Percentiles rank a stretch among this genome's conserved stretches.
phyloP scores from a whole-genome alignment of 2,329 filamentous ascomycete species.

The Monosporascus sp. region DNA sequence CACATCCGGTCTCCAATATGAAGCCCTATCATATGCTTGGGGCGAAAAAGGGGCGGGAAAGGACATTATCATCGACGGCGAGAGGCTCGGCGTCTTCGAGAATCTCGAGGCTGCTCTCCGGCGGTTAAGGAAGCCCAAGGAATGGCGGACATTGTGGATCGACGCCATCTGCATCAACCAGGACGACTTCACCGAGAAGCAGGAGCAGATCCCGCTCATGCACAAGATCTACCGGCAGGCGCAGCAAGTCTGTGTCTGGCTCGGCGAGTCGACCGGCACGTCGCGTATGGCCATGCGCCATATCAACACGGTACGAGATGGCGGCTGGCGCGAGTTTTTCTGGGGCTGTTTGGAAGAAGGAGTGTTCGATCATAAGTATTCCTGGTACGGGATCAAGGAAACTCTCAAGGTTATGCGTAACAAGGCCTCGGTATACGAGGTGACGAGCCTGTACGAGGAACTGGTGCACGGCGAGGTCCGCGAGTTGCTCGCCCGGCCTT shows the following conservation, averaged over 20 bases:
- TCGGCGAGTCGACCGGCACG: conserved; percentile 2
- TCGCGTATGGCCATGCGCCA: conserved; percentile 1
- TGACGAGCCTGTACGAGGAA: neutral
- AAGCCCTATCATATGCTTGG: conserved; percentile 13
- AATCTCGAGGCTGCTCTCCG: conserved; percentile 6
- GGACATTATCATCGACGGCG: conserved; percentile 3
- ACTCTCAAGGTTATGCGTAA: neutral
- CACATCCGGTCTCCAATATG: neutral
- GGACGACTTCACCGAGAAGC: conserved; percentile 5
- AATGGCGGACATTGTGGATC: conserved; percentile 6
- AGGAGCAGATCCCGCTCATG: conserved; percentile 6
- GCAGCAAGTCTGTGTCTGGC: conserved; percentile 1
- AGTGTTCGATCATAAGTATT: neutral
- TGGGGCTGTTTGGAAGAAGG: neutral
- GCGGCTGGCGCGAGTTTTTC: neutral
- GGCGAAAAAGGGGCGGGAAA: conserved; percentile 3
- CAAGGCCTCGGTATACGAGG: too few species aligned
- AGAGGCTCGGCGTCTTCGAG: conserved; percentile 1
- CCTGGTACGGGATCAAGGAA: neutral
- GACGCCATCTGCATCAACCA: conserved; percentile 13
- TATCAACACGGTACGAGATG: neutral
- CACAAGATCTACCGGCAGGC: conserved; percentile 6
- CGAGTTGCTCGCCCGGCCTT: conserved; percentile 12
- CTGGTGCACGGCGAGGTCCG: conserved; percentile 9
- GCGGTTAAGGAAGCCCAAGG: conserved; percentile 1